Base-by-base conservation (phyloP, 768 basidiomycete species). In the Boletus bicolor region DNA sequence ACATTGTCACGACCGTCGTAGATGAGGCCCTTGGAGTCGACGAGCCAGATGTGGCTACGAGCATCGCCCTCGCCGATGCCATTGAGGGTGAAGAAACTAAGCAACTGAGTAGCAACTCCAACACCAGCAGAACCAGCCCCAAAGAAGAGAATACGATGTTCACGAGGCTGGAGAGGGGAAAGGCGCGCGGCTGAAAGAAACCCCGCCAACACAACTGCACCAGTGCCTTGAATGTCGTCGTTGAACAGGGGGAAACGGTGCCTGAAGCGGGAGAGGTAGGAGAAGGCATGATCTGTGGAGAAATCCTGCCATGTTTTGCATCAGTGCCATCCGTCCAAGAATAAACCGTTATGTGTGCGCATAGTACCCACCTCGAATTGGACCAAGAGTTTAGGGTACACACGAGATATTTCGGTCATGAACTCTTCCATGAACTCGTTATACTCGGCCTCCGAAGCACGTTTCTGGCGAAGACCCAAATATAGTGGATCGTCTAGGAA, bases 61-160 rank as follows among this genome's bases (percentile, higher is more conserved):
- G 93, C 93, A 69, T 94, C 83, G 58, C 93, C 83, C 62, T 83
- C 78, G 5, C 82, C 80, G 65, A 94, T 69, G 26, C 93, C 91
- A 62, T 87, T 79, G 58, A 91, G 73, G 37, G 82, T 91, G 79
- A 94, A 93, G 80, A 94, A 96, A 70, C 87, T 89, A 77, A 86
- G 82, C 49, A 92, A 75, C 69, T 96, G 93, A 74, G 82, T 85
- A 54, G 88, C 94, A 44, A 98, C 94, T 44, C 94, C 95, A 51
- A 97, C 89, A 58, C 93, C 94, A 3, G 92, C 91, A 26, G 87
- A 89, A 6, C 95, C 95, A 5, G 94, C 92, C 17, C 95, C 95
- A 52, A 92, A 86, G 80, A 98, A 96, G 42, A 96, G 82, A 64
- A 97, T 91, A 38, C 85, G 83, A 66, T 96, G 94, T 32, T 85